Evolutionary conservation across 768 basidiomycete species (phyloP).

Genomic region (Candolleomyces efflorescens): DNA sequence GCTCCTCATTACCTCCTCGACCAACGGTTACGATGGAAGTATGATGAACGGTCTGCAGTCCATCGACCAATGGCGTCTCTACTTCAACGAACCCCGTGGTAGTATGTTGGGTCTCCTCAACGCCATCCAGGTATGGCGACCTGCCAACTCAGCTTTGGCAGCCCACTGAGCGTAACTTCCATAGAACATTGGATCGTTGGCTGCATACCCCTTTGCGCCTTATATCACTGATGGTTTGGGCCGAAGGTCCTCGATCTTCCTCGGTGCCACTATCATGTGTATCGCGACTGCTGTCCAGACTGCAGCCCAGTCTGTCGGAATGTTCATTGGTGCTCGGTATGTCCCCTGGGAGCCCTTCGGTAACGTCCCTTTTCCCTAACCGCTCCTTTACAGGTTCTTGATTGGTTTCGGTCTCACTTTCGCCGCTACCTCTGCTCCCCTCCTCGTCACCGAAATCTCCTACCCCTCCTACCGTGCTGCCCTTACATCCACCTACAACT

Average conservation of each 20-base stretch:
- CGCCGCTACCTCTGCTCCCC: constrained; percentile 71
- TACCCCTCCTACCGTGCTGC: constrained; percentile 81
- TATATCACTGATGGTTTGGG: constrained; percentile 72
- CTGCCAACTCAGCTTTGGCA: neutral
- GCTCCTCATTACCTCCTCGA: constrained; percentile 73
- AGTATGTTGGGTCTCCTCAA: constrained; percentile 66
- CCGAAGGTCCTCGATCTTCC: constrained; percentile 58
- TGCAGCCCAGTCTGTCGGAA: constrained; percentile 63
- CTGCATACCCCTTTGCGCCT: constrained; percentile 65
- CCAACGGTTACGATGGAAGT: constrained; percentile 72
- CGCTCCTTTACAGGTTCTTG: constrained; percentile 36
- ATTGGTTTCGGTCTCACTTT: constrained; percentile 78
- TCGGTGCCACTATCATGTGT: constrained; percentile 71
- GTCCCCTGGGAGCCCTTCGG: neutral
- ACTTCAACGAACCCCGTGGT: constrained; percentile 54
- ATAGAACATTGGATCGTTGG: constrained; percentile 62
- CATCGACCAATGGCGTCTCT: constrained; percentile 55
- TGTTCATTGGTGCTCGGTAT: constrained; percentile 74
- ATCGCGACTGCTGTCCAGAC: constrained; percentile 66
- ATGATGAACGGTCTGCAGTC: constrained; percentile 82
- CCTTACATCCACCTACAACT: constrained; percentile 76
- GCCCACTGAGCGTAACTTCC: neutral
- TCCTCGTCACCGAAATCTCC: constrained; percentile 79
- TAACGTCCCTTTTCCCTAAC: too few species aligned
- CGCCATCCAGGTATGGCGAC: constrained; percentile 48